Conservation (phyloP, 441 rosid genomes). For the Corymbia citriodora region DNA sequence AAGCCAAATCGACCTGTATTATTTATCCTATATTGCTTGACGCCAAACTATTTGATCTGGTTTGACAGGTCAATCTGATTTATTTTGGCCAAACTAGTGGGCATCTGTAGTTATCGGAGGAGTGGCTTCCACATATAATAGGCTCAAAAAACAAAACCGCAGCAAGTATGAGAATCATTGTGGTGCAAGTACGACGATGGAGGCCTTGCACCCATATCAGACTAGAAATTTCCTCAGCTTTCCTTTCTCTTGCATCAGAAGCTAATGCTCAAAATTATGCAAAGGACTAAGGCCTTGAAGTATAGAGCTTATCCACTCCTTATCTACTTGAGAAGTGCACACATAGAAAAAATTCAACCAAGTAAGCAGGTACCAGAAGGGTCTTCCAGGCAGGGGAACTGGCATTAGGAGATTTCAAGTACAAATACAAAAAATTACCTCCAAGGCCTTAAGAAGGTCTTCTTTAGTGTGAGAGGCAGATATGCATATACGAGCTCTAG, state of each 20-base stretch:
- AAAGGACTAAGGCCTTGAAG: background rate
- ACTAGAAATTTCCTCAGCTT: background rate
- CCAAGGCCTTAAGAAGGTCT: slow-evolving; percentile 68
- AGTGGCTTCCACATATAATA: background rate
- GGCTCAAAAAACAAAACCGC: background rate
- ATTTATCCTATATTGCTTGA: background rate
- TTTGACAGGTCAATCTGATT: background rate
- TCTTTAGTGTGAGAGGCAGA: slow-evolving; percentile 82
- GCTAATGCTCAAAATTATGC: background rate
- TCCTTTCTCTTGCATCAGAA: background rate
- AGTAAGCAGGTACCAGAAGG: background rate
- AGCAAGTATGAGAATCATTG: background rate
- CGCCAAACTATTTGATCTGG: background rate
- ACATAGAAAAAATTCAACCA: background rate
- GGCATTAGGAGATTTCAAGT: background rate
- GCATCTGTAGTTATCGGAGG: background rate
- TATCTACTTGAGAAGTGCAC: background rate
- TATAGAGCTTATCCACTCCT: background rate
- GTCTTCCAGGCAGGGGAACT: background rate
- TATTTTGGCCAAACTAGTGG: background rate
- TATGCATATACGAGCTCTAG: slow-evolving; percentile 88
- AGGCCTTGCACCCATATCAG: background rate
- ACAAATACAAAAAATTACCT: slow-evolving; percentile 32
- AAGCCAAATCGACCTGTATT: background rate
- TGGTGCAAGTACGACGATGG: background rate